Percentiles rank a stretch among this genome's conserved stretches.
phyloP scores from a whole-genome alignment of 2,329 filamentous ascomycete genomes.

The Stagonosporopsis tanaceti region DNA sequence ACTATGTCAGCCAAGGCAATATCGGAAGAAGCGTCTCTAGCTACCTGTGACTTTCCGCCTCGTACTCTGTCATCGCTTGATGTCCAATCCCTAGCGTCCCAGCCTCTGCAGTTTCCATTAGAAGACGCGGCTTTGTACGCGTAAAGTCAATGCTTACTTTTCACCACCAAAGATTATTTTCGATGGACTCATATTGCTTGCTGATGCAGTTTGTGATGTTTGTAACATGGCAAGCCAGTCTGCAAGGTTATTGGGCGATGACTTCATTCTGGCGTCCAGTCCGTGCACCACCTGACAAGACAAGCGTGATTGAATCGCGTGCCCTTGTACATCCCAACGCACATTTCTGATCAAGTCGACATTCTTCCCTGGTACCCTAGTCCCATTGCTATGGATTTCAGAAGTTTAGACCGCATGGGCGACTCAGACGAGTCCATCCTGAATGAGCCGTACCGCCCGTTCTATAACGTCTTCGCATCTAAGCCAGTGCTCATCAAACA shows the following conservation, averaged over 20 bases:
- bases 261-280: slow-evolving; percentile 12
- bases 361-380: background rate
- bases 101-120: slow-evolving; percentile 56
- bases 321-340: background rate
- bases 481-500: slow-evolving; percentile 58
- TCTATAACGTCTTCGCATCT: slow-evolving; percentile 59
- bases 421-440: slow-evolving; percentile 42
- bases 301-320: slow-evolving; percentile 18
- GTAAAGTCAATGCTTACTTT: slow-evolving; percentile 25
- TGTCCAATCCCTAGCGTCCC: slow-evolving; percentile 70
- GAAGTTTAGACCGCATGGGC: slow-evolving; percentile 35
- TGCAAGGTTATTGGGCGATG: slow-evolving; percentile 8
- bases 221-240: background rate
- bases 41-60: slow-evolving; percentile 70
- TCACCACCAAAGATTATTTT: slow-evolving; percentile 42
- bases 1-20: slow-evolving; percentile 33
- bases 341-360: background rate
- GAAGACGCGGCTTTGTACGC: background rate
- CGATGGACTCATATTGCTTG: slow-evolving; percentile 27
- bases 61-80: slow-evolving; percentile 79
- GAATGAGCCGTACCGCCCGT: slow-evolving; percentile 57
- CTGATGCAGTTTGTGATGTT: slow-evolving; percentile 5
- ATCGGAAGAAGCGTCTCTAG: background rate
- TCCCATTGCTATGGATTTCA: slow-evolving; percentile 43
- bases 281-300: slow-evolving; percentile 6